phyloP scores from a whole-genome alignment of 106 monocot genomes.

The Chionographis japonica region DNA sequence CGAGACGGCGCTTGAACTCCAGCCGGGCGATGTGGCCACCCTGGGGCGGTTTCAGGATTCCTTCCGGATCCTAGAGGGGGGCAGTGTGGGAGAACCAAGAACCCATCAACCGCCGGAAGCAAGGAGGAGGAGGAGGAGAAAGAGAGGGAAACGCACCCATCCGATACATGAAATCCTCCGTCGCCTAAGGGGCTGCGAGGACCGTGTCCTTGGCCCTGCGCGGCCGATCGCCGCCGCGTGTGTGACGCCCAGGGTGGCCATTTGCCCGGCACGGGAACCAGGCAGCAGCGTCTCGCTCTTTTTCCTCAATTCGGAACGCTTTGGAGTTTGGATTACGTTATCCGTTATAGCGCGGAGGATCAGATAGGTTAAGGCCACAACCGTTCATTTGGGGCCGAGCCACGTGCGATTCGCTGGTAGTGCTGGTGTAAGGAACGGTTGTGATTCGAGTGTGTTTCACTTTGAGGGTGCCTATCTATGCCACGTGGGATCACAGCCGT shows the following conservation, averaged over 20 bases:
- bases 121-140: background rate
- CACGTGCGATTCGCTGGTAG: no score
- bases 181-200: background rate
- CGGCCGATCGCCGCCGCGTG: background rate
- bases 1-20: constrained; percentile 66
- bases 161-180: constrained; percentile 50
- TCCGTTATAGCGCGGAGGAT: no score
- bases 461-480: no score
- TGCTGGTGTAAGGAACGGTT: no score
- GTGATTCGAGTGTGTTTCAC: no score
- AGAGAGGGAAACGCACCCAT: constrained; percentile 24
- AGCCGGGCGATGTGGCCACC: constrained; percentile 71
- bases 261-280: background rate
- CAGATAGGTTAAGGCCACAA: no score
- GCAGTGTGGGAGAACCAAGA: no score
- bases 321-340: no score
- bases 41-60: constrained; percentile 68
- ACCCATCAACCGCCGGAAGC: background rate
- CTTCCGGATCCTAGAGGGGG: constrained; percentile 70
- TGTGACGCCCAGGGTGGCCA: constrained; percentile 17
- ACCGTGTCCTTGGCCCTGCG: background rate
- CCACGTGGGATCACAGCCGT: no score
- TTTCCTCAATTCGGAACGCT: no score
- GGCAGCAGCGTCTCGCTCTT: no score
- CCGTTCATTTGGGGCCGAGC: no score